Evolutionary conservation across 345 rosid genomes (phyloP).

Genomic region (Leavenworthia alabamica): DNA sequence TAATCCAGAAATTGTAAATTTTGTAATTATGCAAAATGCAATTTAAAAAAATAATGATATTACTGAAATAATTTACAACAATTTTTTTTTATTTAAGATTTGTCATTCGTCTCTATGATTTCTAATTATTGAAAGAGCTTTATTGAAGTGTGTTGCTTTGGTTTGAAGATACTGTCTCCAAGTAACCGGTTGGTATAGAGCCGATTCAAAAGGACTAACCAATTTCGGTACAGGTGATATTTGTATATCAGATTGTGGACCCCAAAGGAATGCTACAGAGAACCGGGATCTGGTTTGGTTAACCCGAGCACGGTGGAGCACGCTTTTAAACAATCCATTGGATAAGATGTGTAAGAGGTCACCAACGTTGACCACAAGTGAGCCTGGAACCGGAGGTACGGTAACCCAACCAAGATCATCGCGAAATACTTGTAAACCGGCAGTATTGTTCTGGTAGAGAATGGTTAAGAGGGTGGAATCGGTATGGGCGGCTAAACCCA

Average conservation of each 20-base stretch:
- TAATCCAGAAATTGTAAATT: no score
- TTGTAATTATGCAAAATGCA: no score
- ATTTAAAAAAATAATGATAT: not conserved
- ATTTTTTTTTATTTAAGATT: no score
- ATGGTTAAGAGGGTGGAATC: constrained; percentile 70
- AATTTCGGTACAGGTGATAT: constrained; percentile 40
- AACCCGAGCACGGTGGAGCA: constrained; percentile 60
- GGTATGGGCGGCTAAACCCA: constrained; percentile 93
- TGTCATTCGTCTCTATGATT: constrained; percentile 19
- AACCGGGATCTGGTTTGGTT: constrained; percentile 47
- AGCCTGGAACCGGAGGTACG: constrained; percentile 45
- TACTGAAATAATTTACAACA: not conserved
- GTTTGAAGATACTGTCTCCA: constrained; percentile 46
- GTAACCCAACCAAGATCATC: constrained; percentile 59
- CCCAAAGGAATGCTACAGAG: constrained; percentile 58
- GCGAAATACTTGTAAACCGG: constrained; percentile 60
- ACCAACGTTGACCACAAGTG: constrained; percentile 77
- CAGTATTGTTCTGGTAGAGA: constrained; percentile 46
- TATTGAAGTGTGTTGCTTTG: constrained; percentile 48
- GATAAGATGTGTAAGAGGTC: constrained; percentile 72
- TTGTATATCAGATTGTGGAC: constrained; percentile 38
- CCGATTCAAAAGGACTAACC: constrained; percentile 19
- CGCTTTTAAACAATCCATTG: constrained; percentile 50
- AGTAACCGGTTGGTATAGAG: constrained; percentile 44
- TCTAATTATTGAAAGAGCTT: constrained; percentile 49